These are phyloP conservation scores for Scenedesmus sp. DNA, from an alignment of 163 green algal species.

Conservation along the genomic window DNA sequence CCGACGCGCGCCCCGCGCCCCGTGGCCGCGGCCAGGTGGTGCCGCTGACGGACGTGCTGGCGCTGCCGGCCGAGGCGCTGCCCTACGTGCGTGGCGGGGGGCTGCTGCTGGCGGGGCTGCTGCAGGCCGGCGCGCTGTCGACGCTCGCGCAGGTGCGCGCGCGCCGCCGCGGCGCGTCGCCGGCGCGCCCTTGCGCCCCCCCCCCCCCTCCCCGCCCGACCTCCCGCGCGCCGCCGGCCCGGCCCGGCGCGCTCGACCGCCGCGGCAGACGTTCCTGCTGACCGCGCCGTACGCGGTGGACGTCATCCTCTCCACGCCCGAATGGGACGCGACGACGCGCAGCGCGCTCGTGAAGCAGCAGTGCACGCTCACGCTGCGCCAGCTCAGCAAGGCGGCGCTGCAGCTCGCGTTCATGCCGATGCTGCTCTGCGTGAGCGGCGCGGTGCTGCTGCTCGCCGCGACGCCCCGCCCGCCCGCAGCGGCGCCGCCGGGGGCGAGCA, in stretches of 20 bases:
- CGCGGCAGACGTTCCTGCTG: neutral
- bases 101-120: slow-evolving; percentile 1
- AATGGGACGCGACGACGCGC: neutral
- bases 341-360: neutral
- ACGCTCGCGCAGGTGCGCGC: slow-evolving; percentile 24
- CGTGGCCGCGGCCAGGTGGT: slow-evolving; percentile 6
- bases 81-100: neutral
- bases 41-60: slow-evolving; percentile 11
- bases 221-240: no score
- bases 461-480: neutral
- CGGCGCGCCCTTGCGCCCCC: no score
- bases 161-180: no score
- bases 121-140: slow-evolving; percentile 3
- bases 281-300: no score
- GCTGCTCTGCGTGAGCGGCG: slow-evolving; percentile 8
- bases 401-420: slow-evolving; percentile 10
- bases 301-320: neutral
- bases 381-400: slow-evolving; percentile 10
- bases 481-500: no score
- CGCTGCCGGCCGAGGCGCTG: neutral
- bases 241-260: no score
- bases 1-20: neutral
- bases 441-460: neutral
- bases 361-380: neutral
- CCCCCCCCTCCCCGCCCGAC: no score